A percentile compares a stretch with the other conserved stretches of the same genome.
These are phyloP conservation scores for Funneliformis mosseae DNA, from an alignment of 192 early-diverging fungal species.

Conservation along the genomic window DNA sequence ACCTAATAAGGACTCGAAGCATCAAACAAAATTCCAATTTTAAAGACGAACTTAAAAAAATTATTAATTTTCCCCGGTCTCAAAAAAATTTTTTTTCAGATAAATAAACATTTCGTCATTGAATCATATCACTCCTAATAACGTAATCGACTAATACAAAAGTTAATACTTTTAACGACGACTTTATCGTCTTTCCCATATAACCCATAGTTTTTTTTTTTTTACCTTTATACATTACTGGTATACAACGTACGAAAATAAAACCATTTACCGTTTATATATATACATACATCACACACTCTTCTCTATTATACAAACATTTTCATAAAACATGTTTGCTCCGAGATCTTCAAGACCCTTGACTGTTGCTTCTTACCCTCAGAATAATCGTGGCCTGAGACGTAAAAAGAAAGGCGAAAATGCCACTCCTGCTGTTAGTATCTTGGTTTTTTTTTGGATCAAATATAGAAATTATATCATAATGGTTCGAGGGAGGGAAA, in stretches of 20 bases:
- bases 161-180: neutral
- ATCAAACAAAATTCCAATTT: too few species aligned
- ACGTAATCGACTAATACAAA: neutral
- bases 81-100: neutral
- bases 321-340: constrained; percentile 25
- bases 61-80: neutral
- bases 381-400: constrained; percentile 20
- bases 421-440: constrained; percentile 25
- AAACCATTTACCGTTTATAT: neutral
- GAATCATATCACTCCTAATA: neutral
- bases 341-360: constrained; percentile 27
- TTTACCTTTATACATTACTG: neutral
- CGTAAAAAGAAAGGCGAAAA: constrained; percentile 30
- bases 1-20: neutral
- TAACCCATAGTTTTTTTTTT: neutral
- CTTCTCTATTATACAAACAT: neutral
- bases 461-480: neutral
- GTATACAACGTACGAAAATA: too few species aligned
- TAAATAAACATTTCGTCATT: neutral
- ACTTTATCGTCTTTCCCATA: neutral
- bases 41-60: neutral
- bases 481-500: neutral
- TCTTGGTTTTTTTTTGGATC: constrained; percentile 4
- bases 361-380: constrained; percentile 20
- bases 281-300: neutral